Percentiles rank a stretch among this genome's conserved stretches.
Conservation (phyloP, 306 rosid genomes). For the Gillenia trifoliata region DNA sequence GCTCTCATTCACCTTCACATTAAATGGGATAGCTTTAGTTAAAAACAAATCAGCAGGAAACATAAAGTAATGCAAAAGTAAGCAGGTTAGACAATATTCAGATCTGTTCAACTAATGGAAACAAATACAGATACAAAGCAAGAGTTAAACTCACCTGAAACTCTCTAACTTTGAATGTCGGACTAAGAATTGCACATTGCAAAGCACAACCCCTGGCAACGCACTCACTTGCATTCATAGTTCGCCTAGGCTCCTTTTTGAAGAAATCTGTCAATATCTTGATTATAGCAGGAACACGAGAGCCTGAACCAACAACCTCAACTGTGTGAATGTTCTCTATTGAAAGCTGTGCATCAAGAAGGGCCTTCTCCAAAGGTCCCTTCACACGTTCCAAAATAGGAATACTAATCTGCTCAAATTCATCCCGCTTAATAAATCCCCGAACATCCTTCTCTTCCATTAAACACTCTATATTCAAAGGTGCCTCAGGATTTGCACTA, state of each 20-base stretch:
- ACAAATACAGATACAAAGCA: neutral
- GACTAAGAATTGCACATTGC: slow-evolving; percentile 94
- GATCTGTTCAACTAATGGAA: neutral
- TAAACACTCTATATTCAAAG: slow-evolving; percentile 85
- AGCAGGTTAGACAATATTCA: neutral
- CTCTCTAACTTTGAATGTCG: slow-evolving; percentile 88
- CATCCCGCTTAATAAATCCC: slow-evolving; percentile 86
- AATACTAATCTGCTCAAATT: slow-evolving; percentile 71
- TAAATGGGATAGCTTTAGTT: neutral
- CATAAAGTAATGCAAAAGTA: neutral
- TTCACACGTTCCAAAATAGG: slow-evolving; percentile 91
- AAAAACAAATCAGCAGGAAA: neutral
- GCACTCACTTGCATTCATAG: slow-evolving; percentile 97
- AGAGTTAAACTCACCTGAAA: slow-evolving; percentile 58
- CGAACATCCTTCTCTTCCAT: slow-evolving; percentile 95
- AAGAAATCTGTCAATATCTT: slow-evolving; percentile 82
- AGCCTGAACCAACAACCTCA: slow-evolving; percentile 97
- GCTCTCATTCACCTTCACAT: slow-evolving; percentile 70
- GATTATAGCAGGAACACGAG: slow-evolving; percentile 81
- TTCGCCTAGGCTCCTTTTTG: slow-evolving; percentile 88
- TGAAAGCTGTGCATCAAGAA: slow-evolving; percentile 73
- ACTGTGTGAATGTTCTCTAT: slow-evolving; percentile 65
- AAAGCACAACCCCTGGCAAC: slow-evolving; percentile 92
- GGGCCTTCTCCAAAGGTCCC: slow-evolving; percentile 82
- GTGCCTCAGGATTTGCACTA: slow-evolving; percentile 92